A percentile compares a stretch with the other conserved stretches of the same genome.
phyloP scores from a whole-genome alignment of 768 basidiomycete species.

The Tulasnella sp. region DNA sequence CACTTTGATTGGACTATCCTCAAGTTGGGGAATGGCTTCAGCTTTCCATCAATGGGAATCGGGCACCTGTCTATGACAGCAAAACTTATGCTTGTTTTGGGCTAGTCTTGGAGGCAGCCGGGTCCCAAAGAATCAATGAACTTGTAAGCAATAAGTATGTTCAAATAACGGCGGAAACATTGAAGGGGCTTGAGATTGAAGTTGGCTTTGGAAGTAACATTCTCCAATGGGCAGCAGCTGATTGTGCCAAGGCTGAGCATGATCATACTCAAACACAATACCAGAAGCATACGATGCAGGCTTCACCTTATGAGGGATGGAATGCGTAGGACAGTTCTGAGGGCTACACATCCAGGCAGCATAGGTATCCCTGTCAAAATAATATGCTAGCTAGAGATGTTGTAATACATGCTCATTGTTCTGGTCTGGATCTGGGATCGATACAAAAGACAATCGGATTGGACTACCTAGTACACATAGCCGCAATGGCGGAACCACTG shows the following conservation, averaged over 20 bases:
- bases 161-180: neutral
- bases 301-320: no score
- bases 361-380: neutral
- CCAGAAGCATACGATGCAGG: no score
- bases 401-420: neutral
- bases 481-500: constrained; percentile 11
- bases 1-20: no score
- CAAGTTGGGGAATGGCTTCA: no score
- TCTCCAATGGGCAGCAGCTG: neutral
- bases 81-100: neutral
- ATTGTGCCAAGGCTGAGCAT: neutral
- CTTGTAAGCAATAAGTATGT: neutral
- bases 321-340: no score
- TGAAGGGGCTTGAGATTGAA: neutral
- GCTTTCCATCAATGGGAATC: neutral
- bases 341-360: no score
- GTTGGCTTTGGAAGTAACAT: neutral
- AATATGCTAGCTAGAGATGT: neutral
- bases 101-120: neutral
- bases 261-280: neutral
- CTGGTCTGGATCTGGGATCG: neutral
- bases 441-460: neutral
- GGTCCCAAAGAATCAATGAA: neutral
- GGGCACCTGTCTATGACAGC: neutral
- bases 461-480: neutral